Evolutionary conservation across 805 yeast genomes (phyloP).

Genomic region (Cyberlindnera japonica): DNA sequence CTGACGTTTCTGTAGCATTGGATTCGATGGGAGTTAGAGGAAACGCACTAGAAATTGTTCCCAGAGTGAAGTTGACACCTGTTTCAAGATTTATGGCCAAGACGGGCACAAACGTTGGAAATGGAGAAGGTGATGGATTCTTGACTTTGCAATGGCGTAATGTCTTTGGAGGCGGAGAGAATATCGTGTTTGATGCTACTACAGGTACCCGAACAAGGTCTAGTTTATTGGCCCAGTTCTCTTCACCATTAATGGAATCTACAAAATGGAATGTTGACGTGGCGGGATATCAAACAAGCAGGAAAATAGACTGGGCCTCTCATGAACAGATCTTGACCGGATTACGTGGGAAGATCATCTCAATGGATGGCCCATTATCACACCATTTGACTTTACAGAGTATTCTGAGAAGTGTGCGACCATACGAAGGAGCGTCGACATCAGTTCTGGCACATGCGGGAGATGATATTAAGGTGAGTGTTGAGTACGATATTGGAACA

Average conservation of each 20-base stretch:
- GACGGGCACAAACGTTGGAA: slow-evolving; percentile 94
- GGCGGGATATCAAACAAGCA: slow-evolving; percentile 45
- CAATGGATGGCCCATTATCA: slow-evolving; percentile 28
- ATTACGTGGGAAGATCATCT: slow-evolving; percentile 32
- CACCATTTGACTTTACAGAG: slow-evolving; percentile 49
- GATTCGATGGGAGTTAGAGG: slow-evolving; percentile 14
- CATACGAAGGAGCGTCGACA: slow-evolving; percentile 34
- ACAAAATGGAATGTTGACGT: slow-evolving; percentile 53
- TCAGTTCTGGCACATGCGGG: slow-evolving; percentile 58
- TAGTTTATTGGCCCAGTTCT: slow-evolving; percentile 48
- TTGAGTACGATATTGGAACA: slow-evolving; percentile 38
- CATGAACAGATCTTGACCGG: slow-evolving; percentile 53
- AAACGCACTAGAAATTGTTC: slow-evolving; percentile 27
- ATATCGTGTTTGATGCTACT: slow-evolving; percentile 50
- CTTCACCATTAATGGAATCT: slow-evolving; percentile 46
- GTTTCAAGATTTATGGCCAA: slow-evolving; percentile 73
- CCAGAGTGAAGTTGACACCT: slow-evolving; percentile 39
- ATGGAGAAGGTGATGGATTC: slow-evolving; percentile 96
- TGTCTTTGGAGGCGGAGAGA: slow-evolving; percentile 68
- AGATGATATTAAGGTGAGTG: slow-evolving; percentile 54
- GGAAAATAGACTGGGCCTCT: slow-evolving; percentile 49
- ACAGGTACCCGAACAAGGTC: slow-evolving; percentile 59
- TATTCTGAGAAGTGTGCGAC: slow-evolving; percentile 38
- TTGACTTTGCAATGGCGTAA: slow-evolving; percentile 65
- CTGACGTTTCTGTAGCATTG: slow-evolving; percentile 37